A percentile compares a stretch with the other conserved stretches of the same genome.
Conservation (phyloP, 2,329 filamentous ascomycete genomes). For the Aspergillus jensenii region DNA sequence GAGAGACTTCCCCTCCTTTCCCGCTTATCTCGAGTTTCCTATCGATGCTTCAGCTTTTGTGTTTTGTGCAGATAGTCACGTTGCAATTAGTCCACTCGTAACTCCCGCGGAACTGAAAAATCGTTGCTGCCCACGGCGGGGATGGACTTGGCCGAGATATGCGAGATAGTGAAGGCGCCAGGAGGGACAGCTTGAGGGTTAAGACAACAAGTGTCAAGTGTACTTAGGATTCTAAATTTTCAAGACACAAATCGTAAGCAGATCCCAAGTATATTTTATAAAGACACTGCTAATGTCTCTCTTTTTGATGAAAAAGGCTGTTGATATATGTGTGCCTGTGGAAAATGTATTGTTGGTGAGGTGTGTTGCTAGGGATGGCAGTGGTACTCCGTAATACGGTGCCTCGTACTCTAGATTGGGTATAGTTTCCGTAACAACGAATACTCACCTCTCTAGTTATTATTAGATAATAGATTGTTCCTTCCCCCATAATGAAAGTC, state of each 20-base stretch:
- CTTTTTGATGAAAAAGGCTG: not conserved
- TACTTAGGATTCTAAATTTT: not conserved
- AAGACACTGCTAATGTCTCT: not conserved
- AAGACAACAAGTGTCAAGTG: not conserved
- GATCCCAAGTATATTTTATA: not conserved
- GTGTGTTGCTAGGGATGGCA: constrained; percentile 5
- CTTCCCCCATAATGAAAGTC: not conserved
- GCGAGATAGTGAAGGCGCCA: not conserved
- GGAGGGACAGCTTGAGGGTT: not conserved
- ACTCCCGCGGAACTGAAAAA: not conserved
- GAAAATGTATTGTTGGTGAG: not conserved
- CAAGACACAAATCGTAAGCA: not conserved
- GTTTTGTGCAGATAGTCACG: not conserved
- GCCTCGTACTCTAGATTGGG: not conserved
- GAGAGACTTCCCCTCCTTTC: constrained; percentile 5
- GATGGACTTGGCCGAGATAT: not conserved
- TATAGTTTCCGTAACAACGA: constrained; percentile 1
- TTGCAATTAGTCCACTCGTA: not conserved
- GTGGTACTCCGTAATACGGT: not conserved
- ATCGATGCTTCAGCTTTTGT: not conserved
- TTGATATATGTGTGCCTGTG: not conserved
- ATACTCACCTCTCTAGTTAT: not conserved
- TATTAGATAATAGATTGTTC: too few species aligned
- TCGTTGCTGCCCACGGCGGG: not conserved
- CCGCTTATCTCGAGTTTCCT: not conserved